Evolutionary conservation across 1,284 basidiomycete species (phyloP), one percentile per base, ranked within the genome.

Genomic region (Ceratobasidium sp.): DNA sequence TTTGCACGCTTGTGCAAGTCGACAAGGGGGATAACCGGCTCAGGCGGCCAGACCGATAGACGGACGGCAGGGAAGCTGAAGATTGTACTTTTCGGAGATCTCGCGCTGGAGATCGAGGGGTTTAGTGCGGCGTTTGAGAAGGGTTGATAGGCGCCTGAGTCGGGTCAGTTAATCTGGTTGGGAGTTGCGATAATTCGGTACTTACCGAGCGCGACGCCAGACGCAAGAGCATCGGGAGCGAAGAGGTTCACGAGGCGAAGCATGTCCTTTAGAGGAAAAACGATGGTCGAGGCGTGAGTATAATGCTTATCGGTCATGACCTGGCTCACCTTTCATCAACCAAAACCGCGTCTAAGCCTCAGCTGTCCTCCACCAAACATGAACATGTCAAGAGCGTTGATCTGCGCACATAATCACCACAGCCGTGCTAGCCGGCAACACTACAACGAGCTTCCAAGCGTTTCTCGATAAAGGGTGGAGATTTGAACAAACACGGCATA

Each of bases 71-170:
- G 71, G 22, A 40, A 65, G 59, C 49, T 74, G 59, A 43, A 59
- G 25, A 6, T 59, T 59, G n/a, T 59, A 74, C 37, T 64, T 62
- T 40, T 74, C 59, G 32, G 25, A n/a, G n/a, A 65, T 43, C 9
- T 17, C 22, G 49, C 71, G 71, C 34, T 74, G 71, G 6, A 74
- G 71, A 34, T 46, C n/a, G 59, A 74, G 71, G 25, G 54, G 64
- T 43, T 74, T 59, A n/a, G 25, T 4, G 34, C 71, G 71, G n/a
- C 61, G 71, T 44, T 74, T 74, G 44, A 51, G 57, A 62, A 11
- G 54, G 68, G 19, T 70, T 59, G 15, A 73, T 46, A 2, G 69
- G 56, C 2, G 25, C 25, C 25, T 29, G 25, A 29, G 25, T 29
- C 25, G 25, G 25, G 25, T 29, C 25, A 29, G 25, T 29, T 29